Evolutionary conservation across 164 flowering plant species (phyloP), one percentile per base, ranked within the genome.

Genomic region (Annona squamosa): DNA sequence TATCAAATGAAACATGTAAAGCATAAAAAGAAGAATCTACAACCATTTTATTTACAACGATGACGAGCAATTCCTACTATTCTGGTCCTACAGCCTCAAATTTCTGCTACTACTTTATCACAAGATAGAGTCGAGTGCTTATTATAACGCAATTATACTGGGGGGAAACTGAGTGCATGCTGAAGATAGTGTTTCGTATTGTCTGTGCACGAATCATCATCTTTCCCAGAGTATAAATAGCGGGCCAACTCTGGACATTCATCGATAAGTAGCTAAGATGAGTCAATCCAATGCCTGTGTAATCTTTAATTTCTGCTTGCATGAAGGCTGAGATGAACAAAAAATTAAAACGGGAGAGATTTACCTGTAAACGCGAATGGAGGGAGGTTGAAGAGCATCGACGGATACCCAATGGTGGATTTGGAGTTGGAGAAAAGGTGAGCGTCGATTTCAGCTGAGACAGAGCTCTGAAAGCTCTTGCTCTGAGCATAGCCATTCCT

Each of bases 281-380:
- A n/a, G 3, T 70, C 7, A 5, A 42, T 45, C 52, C 46, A 18
- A 17, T 9, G 52, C 19, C 3, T 48, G 43, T 37, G 9, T 5
- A 26, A 6, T 18, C 48, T 26, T 43, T 44, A 46, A 69, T 17
- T 45, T 7, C 4, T 5, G 18, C n/a, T 3, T 48, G 42, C n/a
- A 48, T 45, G 46, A n/a, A 3, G 18, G 10, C 26, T 46, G 26
- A 41, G 62, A 43, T 45, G 37, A 72, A 10, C 6, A 10, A 2
- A 5, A 47, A 17, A 65, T 62, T 12, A 10, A 43, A 68, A n/a
- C 52, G 46, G 17, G 43, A 61, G 42, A 71, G 18, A 69, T 5
- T 77, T 6, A 81, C 87, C 81, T 83, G 72, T 13, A 83, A 71
- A 19, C 72, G 72, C 52, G 81, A 71, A 63, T 82, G 71, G n/a